phyloP scores from a whole-genome alignment of 345 rosid genomes.

The Durio zibethinus region DNA sequence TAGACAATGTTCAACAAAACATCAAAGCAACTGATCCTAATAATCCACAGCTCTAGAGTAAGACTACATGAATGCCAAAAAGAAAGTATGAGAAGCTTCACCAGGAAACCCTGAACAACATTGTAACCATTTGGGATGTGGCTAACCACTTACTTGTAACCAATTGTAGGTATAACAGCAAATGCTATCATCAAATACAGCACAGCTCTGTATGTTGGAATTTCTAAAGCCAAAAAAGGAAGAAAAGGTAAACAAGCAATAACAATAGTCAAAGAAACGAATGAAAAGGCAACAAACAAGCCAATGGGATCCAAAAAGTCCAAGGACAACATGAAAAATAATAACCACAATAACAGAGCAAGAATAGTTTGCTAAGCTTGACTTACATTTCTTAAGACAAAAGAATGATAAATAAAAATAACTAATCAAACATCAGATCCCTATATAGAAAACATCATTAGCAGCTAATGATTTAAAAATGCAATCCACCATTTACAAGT shows the following conservation, averaged over 20 bases:
- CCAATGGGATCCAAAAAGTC: background rate
- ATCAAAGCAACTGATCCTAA: background rate
- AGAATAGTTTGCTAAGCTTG: background rate
- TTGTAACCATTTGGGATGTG: background rate
- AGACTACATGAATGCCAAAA: background rate
- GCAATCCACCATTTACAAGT: background rate
- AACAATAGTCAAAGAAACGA: background rate
- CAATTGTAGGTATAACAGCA: conserved; percentile 82
- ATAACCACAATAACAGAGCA: background rate
- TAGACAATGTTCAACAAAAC: background rate
- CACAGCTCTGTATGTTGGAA: conserved; percentile 53
- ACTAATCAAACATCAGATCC: no score
- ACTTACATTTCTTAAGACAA: no score
- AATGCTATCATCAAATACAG: conserved; percentile 57
- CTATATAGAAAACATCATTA: no score
- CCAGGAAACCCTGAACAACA: background rate
- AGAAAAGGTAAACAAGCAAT: background rate
- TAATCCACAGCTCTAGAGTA: background rate
- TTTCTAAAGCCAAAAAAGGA: conserved; percentile 39
- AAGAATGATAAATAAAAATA: no score
- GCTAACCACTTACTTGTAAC: conserved; percentile 61
- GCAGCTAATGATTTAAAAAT: no score
- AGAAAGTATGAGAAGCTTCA: background rate
- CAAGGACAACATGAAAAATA: background rate
- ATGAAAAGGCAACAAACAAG: background rate